These are phyloP conservation scores for Acanthamoeba culbertsoni DNA, from an alignment of 208 protist species.

Conservation along the genomic window DNA sequence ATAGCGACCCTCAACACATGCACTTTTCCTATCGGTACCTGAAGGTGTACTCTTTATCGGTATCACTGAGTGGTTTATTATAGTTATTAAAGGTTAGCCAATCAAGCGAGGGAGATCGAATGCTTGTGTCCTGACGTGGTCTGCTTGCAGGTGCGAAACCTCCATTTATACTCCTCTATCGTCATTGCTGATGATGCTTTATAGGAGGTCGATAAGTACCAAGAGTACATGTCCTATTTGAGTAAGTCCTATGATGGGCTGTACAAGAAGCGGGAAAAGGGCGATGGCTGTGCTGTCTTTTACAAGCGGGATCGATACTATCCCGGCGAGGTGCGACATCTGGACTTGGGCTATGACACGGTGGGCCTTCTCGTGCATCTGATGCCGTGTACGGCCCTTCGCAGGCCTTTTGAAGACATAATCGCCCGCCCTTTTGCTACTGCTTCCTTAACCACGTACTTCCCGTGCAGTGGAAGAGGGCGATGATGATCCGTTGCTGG, in stretches of 20 bases:
- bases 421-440: no score
- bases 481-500: neutral
- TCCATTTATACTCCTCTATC: neutral
- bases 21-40: neutral
- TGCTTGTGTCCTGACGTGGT: neutral
- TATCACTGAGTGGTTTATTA: neutral
- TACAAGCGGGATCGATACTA: neutral
- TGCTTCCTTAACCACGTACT: neutral
- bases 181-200: neutral
- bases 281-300: neutral
- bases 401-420: neutral
- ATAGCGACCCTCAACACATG: neutral
- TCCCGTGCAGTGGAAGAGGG: neutral
- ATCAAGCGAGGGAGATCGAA: neutral
- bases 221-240: neutral
- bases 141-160: neutral
- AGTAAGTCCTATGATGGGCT: neutral
- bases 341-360: neutral
- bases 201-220: conserved; percentile 15
- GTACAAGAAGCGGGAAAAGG: conserved; percentile 20
- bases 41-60: neutral
- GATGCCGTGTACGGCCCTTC: neutral
- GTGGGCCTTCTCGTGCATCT: neutral
- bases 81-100: neutral
- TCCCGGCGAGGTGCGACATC: neutral